Base-by-base conservation (phyloP, 148 eudicot species). In the Fallopia convolvulus region DNA sequence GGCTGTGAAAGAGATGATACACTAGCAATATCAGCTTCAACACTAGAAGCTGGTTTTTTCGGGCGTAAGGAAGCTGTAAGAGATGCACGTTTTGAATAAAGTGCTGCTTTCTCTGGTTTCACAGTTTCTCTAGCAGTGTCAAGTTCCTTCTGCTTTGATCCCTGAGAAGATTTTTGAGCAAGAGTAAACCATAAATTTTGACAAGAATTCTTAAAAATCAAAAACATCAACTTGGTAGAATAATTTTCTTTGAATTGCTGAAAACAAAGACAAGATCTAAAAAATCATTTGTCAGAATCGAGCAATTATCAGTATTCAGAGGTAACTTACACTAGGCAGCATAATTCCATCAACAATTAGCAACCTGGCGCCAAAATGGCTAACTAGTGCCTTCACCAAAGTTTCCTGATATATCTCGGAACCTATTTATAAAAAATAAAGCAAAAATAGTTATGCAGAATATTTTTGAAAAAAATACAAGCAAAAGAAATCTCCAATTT, bases 361-460 rank as follows among this genome's bases (percentile, higher is more conserved):
- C 81, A 95, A 82, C 70, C 79, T 84, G 44, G 91, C 97, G 52
- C 88, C 84, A 84, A 88, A 92, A 85, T 92, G 85, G 81, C 93
- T 93, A 40, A 97, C 91, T 66, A 95, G 91, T 47, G 97, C 98
- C 83, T 91, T 95, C 32, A 83, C 80, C 80, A 95, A 79, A 60
- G 89, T 89, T 81, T 95, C 99, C 79, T 95, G 99, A 82, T 93
- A 95, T 50, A 95, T 95, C 80, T 95, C 99, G 0, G 99, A 92
- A 82, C 99, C 99, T 95, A 77, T 18, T 6, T 2, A 44, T 26
- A 36, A 2, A 82, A 79, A 68, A 55, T 9, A 78, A 96, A 61
- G 17, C 39, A 11, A 68, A 14, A 68, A 68, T 15, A 17, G 44
- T 68, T 33, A 33, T 0, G 46, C 36, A 66, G 44, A 66, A 33